A percentile compares a stretch with the other conserved stretches of the same genome.
phyloP scores from a whole-genome alignment of 176 grass and related monocot species.

The Echinochloa phyllopogon region DNA sequence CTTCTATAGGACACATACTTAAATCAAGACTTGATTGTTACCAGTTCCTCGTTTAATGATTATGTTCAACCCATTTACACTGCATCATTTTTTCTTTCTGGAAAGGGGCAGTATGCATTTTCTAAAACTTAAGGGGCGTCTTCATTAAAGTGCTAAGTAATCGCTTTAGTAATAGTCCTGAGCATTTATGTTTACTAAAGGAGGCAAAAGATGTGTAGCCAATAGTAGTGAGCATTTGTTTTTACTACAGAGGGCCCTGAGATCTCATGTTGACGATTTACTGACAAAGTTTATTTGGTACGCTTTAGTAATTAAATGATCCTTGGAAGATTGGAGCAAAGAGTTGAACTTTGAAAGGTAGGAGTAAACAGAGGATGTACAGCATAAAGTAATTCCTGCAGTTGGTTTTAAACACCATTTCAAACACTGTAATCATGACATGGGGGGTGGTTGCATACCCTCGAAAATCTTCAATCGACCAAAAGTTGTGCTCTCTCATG shows the following conservation, averaged over 20 bases:
- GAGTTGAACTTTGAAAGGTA: background rate
- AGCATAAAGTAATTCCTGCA: slow-evolving; percentile 5
- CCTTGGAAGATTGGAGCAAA: background rate
- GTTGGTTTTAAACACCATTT: slow-evolving; percentile 30
- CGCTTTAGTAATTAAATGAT: background rate
- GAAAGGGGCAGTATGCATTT: background rate
- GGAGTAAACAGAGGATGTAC: background rate
- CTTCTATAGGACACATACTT: slow-evolving; percentile 18
- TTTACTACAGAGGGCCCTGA: background rate
- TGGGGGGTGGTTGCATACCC: slow-evolving; percentile 56
- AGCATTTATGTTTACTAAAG: background rate
- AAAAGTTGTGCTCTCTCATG: slow-evolving; percentile 88
- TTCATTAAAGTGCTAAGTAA: background rate
- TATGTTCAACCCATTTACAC: background rate
- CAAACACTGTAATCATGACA: slow-evolving; percentile 28
- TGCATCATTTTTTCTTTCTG: background rate
- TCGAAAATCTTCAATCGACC: slow-evolving; percentile 87
- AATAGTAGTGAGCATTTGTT: background rate
- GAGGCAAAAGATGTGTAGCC: background rate
- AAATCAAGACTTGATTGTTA: slow-evolving; percentile 4
- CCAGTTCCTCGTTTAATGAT: slow-evolving; percentile 35
- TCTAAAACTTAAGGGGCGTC: background rate
- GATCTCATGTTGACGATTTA: background rate
- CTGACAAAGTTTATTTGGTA: background rate
- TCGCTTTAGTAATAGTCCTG: background rate